A percentile compares a stretch with the other conserved stretches of the same genome.
Evolutionary conservation across 257 asterid genomes (phyloP).

Genomic region (Ehretia macrophylla): DNA sequence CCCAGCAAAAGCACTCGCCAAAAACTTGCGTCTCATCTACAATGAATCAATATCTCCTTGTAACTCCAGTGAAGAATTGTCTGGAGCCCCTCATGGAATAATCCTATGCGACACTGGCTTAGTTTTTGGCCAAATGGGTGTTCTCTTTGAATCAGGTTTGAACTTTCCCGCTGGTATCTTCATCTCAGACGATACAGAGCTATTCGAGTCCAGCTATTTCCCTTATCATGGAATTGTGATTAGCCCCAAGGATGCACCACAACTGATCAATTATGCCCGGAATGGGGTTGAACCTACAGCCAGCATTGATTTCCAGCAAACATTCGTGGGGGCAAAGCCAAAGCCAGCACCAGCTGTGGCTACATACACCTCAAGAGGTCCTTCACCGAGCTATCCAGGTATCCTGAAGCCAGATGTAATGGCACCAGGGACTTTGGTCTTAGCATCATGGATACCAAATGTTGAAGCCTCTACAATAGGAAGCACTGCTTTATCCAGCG

Average conservation of each 20-base stretch:
- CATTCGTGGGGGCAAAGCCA: constrained; percentile 36
- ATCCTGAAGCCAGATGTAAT: constrained; percentile 55
- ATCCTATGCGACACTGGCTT: background rate
- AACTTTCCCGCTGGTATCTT: no score
- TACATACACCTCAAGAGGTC: constrained; percentile 41
- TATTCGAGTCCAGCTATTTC: background rate
- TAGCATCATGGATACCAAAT: constrained; percentile 33
- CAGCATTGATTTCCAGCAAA: constrained; percentile 37
- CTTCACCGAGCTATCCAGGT: constrained; percentile 34
- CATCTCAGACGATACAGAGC: background rate
- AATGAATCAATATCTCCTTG: background rate
- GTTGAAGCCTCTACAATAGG: no score
- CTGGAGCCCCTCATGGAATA: background rate
- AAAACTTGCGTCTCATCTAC: background rate
- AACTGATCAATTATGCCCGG: constrained; percentile 31
- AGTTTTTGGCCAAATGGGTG: background rate
- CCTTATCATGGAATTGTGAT: background rate
- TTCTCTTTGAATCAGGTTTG: background rate
- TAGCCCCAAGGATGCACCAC: constrained; percentile 17
- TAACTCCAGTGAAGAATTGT: background rate
- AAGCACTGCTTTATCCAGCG: background rate
- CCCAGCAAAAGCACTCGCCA: constrained; percentile 12
- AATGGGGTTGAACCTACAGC: background rate
- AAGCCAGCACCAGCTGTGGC: constrained; percentile 47
- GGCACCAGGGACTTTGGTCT: constrained; percentile 47